Conservation (phyloP, 352 stramenopile genomes). For the Phytophthora podocarpi region DNA sequence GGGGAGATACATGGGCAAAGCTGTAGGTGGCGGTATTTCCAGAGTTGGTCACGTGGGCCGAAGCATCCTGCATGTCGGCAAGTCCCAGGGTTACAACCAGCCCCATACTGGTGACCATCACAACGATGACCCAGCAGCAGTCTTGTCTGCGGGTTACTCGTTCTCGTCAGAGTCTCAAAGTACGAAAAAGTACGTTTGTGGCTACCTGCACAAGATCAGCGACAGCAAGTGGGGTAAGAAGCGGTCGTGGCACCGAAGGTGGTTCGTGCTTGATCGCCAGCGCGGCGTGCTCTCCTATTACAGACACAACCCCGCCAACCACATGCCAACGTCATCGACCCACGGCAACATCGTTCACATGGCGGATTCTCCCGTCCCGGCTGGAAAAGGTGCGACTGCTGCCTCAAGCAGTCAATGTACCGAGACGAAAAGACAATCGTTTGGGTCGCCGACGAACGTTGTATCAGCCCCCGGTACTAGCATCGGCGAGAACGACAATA, state of each 20-base stretch:
- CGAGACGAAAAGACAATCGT: constrained; percentile 25
- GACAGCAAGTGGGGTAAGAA: constrained; percentile 86
- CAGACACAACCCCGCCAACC: constrained; percentile 76
- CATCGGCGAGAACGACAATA: constrained; percentile 7
- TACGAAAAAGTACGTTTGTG: constrained; percentile 82
- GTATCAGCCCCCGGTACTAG: constrained; percentile 1
- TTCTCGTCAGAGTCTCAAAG: constrained; percentile 83
- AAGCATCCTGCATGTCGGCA: constrained; percentile 78
- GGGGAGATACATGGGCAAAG: constrained; percentile 78
- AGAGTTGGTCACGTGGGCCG: constrained; percentile 77
- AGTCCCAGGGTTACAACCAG: constrained; percentile 40
- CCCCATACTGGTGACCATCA: constrained; percentile 10
- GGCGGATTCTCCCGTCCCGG: constrained; percentile 42
- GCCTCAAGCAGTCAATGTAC: constrained; percentile 1
- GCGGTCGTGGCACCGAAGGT: constrained; percentile 82
- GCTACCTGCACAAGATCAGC: constrained; percentile 87
- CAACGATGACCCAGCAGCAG: constrained; percentile 35
- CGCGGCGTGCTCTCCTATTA: constrained; percentile 83
- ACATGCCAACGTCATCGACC: constrained; percentile 51
- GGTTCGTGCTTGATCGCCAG: constrained; percentile 85
- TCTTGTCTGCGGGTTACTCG: constrained; percentile 49
- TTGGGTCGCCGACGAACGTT: not conserved
- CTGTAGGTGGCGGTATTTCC: constrained; percentile 78
- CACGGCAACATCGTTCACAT: constrained; percentile 81
- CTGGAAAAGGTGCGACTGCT: constrained; percentile 10